These are phyloP conservation scores for Penicillium pulvis DNA, from an alignment of 495 filamentous ascomycete genomes.

Conservation along the genomic window DNA sequence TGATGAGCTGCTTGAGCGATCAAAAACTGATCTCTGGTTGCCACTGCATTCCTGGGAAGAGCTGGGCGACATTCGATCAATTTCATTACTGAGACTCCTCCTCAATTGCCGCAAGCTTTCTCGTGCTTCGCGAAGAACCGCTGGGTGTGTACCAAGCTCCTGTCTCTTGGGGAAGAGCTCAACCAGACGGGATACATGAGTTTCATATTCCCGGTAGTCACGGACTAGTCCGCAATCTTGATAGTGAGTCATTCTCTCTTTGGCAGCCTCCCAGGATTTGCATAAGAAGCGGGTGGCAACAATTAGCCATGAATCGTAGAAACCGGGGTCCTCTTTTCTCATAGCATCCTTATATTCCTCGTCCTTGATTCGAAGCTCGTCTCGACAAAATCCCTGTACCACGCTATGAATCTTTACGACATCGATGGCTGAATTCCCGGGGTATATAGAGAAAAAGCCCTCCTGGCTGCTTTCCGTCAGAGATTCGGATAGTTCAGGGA, in stretches of 20 bases:
- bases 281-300: conserved; percentile 62
- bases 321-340: conserved; percentile 27
- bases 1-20: conserved; percentile 68
- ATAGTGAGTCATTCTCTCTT: conserved; percentile 57
- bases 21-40: conserved; percentile 68
- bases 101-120: conserved; percentile 50
- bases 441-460: conserved; percentile 42
- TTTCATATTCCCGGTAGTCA: conserved; percentile 70
- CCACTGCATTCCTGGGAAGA: conserved; percentile 50
- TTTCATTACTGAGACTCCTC: conserved; percentile 56
- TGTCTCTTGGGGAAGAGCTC: conserved; percentile 39
- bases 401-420: conserved; percentile 76
- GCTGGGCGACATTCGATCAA: conserved; percentile 56
- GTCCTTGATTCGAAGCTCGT: conserved; percentile 60
- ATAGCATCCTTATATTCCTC: conserved; percentile 43
- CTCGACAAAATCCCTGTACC: conserved; percentile 77
- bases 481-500: conserved; percentile 39
- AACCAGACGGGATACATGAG: conserved; percentile 63
- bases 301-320: conserved; percentile 62
- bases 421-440: conserved; percentile 57
- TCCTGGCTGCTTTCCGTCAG: conserved; percentile 53
- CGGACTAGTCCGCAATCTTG: conserved; percentile 62
- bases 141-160: conserved; percentile 31
- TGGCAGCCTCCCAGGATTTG: conserved; percentile 62
- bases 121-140: conserved; percentile 40